Conservation (phyloP, 345 rosid genomes). For the Syzygium jambos region DNA sequence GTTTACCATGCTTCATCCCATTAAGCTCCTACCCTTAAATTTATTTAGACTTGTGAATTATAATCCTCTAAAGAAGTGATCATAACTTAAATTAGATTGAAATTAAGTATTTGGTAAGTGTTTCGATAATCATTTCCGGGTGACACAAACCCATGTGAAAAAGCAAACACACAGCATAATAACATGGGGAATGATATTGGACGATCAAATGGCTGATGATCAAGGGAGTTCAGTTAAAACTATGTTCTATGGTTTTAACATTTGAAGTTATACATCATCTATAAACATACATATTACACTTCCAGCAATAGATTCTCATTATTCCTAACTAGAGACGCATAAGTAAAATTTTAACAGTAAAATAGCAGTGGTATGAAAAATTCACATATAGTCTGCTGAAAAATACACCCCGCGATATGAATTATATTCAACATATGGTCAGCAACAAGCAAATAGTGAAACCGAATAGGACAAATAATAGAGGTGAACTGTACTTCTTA, state of each 20-base stretch:
- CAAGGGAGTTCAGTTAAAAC: background rate
- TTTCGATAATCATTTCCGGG: background rate
- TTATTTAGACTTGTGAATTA: background rate
- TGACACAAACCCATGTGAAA: background rate
- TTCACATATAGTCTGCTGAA: background rate
- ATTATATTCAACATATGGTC: background rate
- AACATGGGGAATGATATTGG: background rate
- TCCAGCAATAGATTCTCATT: background rate
- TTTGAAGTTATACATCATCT: background rate
- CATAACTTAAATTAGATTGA: background rate
- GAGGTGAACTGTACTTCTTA: background rate
- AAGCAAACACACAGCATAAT: background rate
- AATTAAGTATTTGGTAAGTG: background rate
- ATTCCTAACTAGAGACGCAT: background rate
- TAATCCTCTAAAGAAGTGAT: background rate
- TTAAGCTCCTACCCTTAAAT: background rate
- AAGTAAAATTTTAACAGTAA: background rate
- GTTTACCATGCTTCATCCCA: background rate
- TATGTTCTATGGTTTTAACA: background rate
- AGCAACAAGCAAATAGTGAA: background rate
- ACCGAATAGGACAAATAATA: background rate
- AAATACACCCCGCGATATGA: background rate
- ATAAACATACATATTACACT: background rate
- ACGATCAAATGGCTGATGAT: background rate
- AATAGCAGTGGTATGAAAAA: background rate